Conservation (phyloP, 2,329 filamentous ascomycete species). For the Fusarium transvaalense region DNA sequence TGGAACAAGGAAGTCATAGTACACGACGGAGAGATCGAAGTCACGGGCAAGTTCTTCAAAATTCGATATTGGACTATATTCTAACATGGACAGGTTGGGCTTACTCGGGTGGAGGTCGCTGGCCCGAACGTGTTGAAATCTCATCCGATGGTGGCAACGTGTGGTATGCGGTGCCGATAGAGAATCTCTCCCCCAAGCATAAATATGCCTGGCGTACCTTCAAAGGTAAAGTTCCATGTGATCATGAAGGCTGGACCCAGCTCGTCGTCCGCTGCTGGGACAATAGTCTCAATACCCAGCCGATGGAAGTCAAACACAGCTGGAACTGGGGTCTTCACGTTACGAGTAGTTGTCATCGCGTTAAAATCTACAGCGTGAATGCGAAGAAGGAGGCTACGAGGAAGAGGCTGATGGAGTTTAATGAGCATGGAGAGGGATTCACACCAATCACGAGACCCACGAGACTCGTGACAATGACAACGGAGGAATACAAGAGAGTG, state of each 20-base stretch:
- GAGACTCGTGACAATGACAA: constrained; percentile 1
- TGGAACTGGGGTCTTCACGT: constrained; percentile 77
- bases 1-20: constrained; percentile 69
- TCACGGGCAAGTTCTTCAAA: not conserved
- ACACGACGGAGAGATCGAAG: constrained; percentile 68
- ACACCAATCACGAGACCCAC: constrained; percentile 62
- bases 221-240: constrained; percentile 71
- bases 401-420: constrained; percentile 64
- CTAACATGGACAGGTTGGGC: constrained; percentile 65
- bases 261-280: constrained; percentile 71
- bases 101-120: constrained; percentile 68
- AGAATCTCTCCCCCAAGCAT: constrained; percentile 72
- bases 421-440: constrained; percentile 61
- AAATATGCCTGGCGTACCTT: constrained; percentile 74
- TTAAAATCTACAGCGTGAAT: constrained; percentile 74
- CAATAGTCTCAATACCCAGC: constrained; percentile 71
- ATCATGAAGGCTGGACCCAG: constrained; percentile 72
- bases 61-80: rapidly evolving
- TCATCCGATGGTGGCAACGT: constrained; percentile 71
- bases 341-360: constrained; percentile 70
- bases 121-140: constrained; percentile 73
- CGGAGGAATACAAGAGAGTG: not conserved
- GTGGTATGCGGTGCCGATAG: constrained; percentile 72
- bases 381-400: constrained; percentile 61
- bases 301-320: constrained; percentile 63